These are phyloP conservation scores for Phoma herbarum DNA, from an alignment of 2,329 filamentous ascomycete species.

Conservation along the genomic window DNA sequence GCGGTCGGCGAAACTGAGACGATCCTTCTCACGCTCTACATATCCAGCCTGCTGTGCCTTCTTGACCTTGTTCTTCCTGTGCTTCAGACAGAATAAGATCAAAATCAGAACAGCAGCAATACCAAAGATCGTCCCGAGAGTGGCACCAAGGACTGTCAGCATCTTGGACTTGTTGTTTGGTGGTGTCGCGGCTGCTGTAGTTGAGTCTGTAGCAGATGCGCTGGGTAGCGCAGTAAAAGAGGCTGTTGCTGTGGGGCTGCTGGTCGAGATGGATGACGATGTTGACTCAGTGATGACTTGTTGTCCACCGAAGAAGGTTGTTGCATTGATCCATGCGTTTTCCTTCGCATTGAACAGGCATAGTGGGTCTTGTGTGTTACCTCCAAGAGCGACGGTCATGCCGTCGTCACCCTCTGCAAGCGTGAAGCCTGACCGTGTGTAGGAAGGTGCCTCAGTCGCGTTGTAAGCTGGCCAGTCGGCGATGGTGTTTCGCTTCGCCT, in stretches of 20 bases:
- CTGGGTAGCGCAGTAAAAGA: slow-evolving; percentile 27
- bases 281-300: slow-evolving; percentile 43
- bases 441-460: slow-evolving; percentile 71
- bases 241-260: slow-evolving; percentile 32
- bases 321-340: slow-evolving; percentile 82
- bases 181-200: slow-evolving; percentile 37
- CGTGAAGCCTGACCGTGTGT: slow-evolving; percentile 72
- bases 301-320: slow-evolving; percentile 65
- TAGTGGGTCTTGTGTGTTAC: slow-evolving; percentile 69
- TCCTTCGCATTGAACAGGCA: slow-evolving; percentile 78
- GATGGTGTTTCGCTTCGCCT: slow-evolving; percentile 64
- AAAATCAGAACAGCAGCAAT: slow-evolving; percentile 74
- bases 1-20: slow-evolving; percentile 61
- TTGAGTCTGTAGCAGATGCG: slow-evolving; percentile 46
- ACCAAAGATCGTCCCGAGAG: slow-evolving; percentile 81
- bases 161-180: slow-evolving; percentile 58
- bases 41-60: slow-evolving; percentile 67
- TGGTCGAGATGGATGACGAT: slow-evolving; percentile 46
- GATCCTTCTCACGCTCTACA: slow-evolving; percentile 50
- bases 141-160: slow-evolving; percentile 76
- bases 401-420: slow-evolving; percentile 73
- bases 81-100: slow-evolving; percentile 73
- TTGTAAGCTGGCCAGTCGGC: slow-evolving; percentile 82
- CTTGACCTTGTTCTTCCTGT: slow-evolving; percentile 66
- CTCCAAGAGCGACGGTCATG: slow-evolving; percentile 80